Conservation (phyloP, 345 rosid species). For the Psidium guajava region DNA sequence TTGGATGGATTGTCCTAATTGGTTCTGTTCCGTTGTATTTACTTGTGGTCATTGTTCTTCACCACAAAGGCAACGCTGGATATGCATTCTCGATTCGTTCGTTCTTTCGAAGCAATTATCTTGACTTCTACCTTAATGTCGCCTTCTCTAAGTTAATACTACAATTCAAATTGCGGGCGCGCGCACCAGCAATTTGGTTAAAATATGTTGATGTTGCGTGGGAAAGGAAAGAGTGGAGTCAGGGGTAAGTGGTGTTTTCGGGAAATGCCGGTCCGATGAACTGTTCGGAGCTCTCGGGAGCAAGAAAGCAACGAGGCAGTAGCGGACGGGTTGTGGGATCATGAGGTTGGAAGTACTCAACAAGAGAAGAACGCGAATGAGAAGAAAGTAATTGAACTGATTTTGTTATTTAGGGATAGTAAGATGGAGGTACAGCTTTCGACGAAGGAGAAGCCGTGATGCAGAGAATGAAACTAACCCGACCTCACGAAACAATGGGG, state of each 20-base stretch:
- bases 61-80: background rate
- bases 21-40: background rate
- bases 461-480: constrained; percentile 2
- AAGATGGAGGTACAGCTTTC: background rate
- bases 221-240: background rate
- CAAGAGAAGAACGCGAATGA: background rate
- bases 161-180: background rate
- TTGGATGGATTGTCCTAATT: background rate
- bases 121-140: background rate
- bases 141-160: background rate
- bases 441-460: background rate
- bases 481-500: constrained; percentile 32
- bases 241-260: background rate
- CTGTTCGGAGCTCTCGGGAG: background rate
- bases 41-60: background rate
- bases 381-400: background rate
- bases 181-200: background rate
- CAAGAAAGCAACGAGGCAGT: background rate
- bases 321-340: background rate
- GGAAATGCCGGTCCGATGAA: background rate
- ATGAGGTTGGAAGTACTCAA: background rate
- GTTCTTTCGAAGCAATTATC: background rate
- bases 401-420: background rate
- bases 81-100: background rate
- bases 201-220: background rate